Base-by-base conservation (phyloP, 768 basidiomycete genomes). In the Rhodotorula paludigena region DNA sequence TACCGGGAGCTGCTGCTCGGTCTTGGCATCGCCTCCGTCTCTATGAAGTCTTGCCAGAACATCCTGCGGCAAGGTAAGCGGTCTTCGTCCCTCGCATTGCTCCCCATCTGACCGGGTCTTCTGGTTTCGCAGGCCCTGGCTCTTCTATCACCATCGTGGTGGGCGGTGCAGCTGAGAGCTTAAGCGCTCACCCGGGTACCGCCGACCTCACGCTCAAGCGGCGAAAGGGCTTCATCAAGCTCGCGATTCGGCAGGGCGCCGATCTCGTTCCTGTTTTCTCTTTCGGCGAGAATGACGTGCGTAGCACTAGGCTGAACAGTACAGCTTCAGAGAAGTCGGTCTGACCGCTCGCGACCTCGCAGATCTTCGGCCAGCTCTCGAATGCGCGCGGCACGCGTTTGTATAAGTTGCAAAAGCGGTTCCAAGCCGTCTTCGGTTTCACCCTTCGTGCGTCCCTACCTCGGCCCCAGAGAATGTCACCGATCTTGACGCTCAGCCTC, bases 321-420 rank as follows among this genome's bases (percentile, higher is more conserved):
- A n/a, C n/a, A n/a, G n/a, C n/a, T n/a, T n/a, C n/a, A n/a, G n/a
- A n/a, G n/a, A n/a, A n/a, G n/a, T n/a, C n/a, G n/a, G n/a, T n/a
- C n/a, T n/a, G n/a, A n/a, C n/a, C n/a, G n/a, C n/a, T 23, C 36
- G 36, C 28, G 28, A 30, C 48, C 36, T 57, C 30, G 11, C 75
- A 97, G 92, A 96, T 99, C 58, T 99, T 90, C 74, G 84, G 93
- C 69, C 94, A 99, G 81, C 89, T 98, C 87, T 88, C 92, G 4
- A 99, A 97, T 76, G 86, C 92, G 74, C 88, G 87, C 74, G 94
- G 93, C 2, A 96, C 94, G 4, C 87, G 87, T 25, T 79, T 96
- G 33, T 90, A 92, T 79, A 83, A 82, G 18, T 74, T 96, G 11
- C 94, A 99, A 79, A 89, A 90, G 77, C 86, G 85, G 76, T 97